Conservation (phyloP, 176 grass and related monocot genomes). For the Juncus effusus region DNA sequence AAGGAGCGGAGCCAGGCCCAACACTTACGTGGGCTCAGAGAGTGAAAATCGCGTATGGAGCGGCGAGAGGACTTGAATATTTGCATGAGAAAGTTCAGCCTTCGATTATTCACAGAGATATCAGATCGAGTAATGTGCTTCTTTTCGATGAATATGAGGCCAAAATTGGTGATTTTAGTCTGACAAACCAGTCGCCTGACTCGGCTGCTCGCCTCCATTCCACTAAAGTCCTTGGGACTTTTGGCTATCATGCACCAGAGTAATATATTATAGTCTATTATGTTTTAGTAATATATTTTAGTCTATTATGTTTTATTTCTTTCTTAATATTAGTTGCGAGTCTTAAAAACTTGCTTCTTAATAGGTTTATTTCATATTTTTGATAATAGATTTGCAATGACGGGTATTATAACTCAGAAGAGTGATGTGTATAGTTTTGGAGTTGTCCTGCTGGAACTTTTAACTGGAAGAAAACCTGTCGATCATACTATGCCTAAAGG, state of each 20-base stretch:
- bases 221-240: constrained; percentile 33
- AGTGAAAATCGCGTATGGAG: constrained; percentile 34
- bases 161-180: constrained; percentile 34
- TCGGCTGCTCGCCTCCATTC: constrained; percentile 36
- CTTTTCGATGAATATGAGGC: constrained; percentile 35
- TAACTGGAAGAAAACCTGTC: constrained; percentile 84
- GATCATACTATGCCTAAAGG: constrained; percentile 93
- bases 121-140: constrained; percentile 36
- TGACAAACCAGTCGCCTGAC: constrained; percentile 37
- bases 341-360: too few relatives aligned
- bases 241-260: constrained; percentile 41
- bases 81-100: constrained; percentile 43
- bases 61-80: constrained; percentile 36
- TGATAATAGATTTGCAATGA: not conserved
- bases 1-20: constrained; percentile 32
- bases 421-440: not conserved
- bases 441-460: constrained; percentile 47
- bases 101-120: constrained; percentile 31
- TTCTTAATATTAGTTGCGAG: too few relatives aligned
- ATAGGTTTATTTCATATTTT: not conserved
- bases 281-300: too few relatives aligned
- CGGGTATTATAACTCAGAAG: not conserved
- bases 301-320: too few relatives aligned
- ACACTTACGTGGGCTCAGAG: constrained; percentile 28
- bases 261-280: not conserved